Conservation (phyloP, 139 green algal genomes). For the Micractinium conductrix region DNA sequence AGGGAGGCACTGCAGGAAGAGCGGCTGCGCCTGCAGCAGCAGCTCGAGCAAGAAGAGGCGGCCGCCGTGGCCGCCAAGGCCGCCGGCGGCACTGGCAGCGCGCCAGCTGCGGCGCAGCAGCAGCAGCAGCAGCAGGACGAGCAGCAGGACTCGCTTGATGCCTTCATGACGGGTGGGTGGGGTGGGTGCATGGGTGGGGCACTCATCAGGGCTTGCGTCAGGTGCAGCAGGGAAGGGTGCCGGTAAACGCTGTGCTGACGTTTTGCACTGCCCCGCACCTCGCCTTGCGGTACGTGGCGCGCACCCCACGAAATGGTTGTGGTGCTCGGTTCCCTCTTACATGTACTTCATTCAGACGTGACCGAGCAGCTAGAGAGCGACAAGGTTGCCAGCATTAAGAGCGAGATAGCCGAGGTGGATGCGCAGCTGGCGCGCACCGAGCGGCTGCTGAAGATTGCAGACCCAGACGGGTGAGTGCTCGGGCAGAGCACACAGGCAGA, state of each 20-base stretch:
- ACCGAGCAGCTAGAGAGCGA: slow-evolving; percentile 64
- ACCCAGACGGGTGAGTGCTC: slow-evolving; percentile 56
- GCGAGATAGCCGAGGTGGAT: slow-evolving; percentile 61
- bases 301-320: not conserved
- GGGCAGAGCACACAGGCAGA: too few relatives aligned
- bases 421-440: slow-evolving; percentile 59
- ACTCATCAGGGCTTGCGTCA: too few relatives aligned
- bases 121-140: not conserved
- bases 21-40: slow-evolving; percentile 37
- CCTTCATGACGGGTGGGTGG: slow-evolving; percentile 69
- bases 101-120: not conserved
- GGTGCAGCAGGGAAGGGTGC: not conserved
- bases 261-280: too few relatives aligned
- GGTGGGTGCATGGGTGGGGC: too few relatives aligned
- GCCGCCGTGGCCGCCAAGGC: slow-evolving; percentile 28
- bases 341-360: slow-evolving; percentile 42
- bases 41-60: slow-evolving; percentile 31
- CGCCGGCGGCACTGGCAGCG: slow-evolving; percentile 1
- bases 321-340: not conserved
- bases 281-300: too few relatives aligned
- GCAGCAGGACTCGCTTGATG: slow-evolving; percentile 73
- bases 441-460: slow-evolving; percentile 71
- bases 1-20: slow-evolving; percentile 61
- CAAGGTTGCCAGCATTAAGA: slow-evolving; percentile 61
- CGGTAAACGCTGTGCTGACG: too few relatives aligned